Percentiles rank a stretch among this genome's conserved stretches.
These are phyloP conservation scores for Caryopteris hybrid DNA, from an alignment of 305 asterid species.

Conservation along the genomic window DNA sequence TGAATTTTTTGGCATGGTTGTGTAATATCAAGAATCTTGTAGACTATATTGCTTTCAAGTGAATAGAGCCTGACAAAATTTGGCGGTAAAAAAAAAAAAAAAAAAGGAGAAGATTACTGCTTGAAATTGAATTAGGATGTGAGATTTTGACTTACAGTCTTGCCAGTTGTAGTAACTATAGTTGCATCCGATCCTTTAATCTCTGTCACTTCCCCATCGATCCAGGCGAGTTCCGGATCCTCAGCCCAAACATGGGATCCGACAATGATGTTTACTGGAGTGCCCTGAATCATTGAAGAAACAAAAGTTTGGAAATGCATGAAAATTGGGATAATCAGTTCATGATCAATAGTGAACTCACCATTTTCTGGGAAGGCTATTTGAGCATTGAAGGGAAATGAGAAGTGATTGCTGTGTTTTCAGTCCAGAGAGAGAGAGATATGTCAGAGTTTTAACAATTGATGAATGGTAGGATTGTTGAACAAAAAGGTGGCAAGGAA, in stretches of 20 bases:
- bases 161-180: slow-evolving; percentile 57
- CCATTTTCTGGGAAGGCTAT: slow-evolving; percentile 58
- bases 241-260: slow-evolving; percentile 94
- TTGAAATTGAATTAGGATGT: not conserved
- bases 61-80: not conserved
- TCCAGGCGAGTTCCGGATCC: slow-evolving; percentile 85
- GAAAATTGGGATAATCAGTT: slow-evolving; percentile 12
- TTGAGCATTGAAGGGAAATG: slow-evolving; percentile 47
- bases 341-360: slow-evolving; percentile 33
- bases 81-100: not conserved
- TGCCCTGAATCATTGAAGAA: slow-evolving; percentile 62
- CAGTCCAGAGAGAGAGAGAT: slow-evolving; percentile 13
- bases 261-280: slow-evolving; percentile 82
- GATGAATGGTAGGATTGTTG: slow-evolving; percentile 40
- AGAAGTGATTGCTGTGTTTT: slow-evolving; percentile 17
- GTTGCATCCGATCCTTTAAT: slow-evolving; percentile 72
- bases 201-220: slow-evolving; percentile 71
- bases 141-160: slow-evolving; percentile 63
- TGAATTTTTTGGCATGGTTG: slow-evolving; percentile 1
- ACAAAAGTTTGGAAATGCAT: slow-evolving; percentile 9
- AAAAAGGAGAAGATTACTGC: no score
- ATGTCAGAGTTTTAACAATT: slow-evolving; percentile 33
- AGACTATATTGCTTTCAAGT: not conserved
- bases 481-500: slow-evolving; percentile 36
- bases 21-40: not conserved